Conservation (phyloP, 345 rosid species). For the Rhodamnia rubescens region DNA sequence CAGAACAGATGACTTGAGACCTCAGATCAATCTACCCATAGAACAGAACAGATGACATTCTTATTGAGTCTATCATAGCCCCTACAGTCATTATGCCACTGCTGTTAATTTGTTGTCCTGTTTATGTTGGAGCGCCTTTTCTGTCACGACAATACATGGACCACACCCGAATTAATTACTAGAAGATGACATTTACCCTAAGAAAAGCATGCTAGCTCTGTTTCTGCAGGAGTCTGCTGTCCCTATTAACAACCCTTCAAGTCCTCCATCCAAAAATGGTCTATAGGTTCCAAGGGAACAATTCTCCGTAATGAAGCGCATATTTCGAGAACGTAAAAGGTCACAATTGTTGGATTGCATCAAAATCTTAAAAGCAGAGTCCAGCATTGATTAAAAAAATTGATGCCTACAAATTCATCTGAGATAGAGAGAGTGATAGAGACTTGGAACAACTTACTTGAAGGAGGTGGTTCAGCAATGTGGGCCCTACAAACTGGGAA, state of each 20-base stretch:
- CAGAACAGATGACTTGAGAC: background rate
- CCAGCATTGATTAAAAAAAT: background rate
- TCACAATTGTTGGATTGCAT: background rate
- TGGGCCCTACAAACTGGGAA: conserved; percentile 83
- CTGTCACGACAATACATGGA: background rate
- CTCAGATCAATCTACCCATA: background rate
- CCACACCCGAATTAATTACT: background rate
- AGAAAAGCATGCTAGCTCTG: background rate
- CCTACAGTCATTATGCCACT: background rate
- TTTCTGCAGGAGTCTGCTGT: background rate
- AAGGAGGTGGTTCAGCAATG: conserved; percentile 65
- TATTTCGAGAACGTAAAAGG: background rate
- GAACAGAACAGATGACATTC: background rate
- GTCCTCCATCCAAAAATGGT: background rate
- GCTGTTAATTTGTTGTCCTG: background rate
- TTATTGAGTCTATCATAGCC: background rate
- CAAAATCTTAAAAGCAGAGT: background rate
- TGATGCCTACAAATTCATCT: background rate
- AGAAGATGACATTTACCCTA: background rate
- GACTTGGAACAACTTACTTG: conserved; percentile 29
- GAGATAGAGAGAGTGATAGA: background rate
- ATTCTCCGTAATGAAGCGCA: background rate
- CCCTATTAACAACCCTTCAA: background rate
- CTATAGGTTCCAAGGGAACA: background rate
- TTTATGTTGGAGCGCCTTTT: background rate